Percentiles rank a stretch among this genome's conserved stretches.
phyloP scores from a whole-genome alignment of 1,284 basidiomycete genomes.

The Ganoderma sp. region DNA sequence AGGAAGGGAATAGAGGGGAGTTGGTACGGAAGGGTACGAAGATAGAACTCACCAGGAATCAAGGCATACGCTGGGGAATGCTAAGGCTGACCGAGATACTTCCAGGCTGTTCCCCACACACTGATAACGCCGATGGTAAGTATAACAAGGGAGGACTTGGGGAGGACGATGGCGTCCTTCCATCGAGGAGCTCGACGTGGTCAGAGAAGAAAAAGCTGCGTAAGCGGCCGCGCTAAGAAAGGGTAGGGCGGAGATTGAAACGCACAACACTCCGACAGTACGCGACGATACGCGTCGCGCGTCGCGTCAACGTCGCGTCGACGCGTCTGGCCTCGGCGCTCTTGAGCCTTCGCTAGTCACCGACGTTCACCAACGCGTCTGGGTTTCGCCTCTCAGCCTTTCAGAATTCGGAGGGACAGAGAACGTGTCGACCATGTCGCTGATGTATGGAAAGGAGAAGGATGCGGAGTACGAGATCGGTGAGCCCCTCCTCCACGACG shows the following conservation, averaged over 20 bases:
- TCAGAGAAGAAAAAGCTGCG: neutral
- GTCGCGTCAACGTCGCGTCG: conserved; percentile 20
- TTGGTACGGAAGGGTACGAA: neutral
- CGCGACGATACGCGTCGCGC: conserved; percentile 26
- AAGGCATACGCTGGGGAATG: neutral
- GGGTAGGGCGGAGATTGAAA: conserved; percentile 29
- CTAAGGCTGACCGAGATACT: neutral
- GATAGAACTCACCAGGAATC: neutral
- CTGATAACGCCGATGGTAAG: neutral
- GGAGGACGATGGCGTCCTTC: neutral
- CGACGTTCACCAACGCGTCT: conserved; percentile 7
- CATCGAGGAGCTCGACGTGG: neutral
- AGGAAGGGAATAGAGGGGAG: neutral
- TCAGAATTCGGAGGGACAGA: neutral
- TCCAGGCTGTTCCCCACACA: neutral
- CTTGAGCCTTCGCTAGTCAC: too few relatives aligned
- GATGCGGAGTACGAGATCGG: conserved; percentile 52
- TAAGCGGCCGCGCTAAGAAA: neutral
- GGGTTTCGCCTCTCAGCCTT: neutral
- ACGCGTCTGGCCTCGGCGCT: conserved; percentile 22
- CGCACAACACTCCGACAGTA: conserved; percentile 31
- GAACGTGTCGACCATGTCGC: conserved; percentile 47
- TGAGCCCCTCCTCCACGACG: conserved; percentile 10
- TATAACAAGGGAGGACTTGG: neutral
- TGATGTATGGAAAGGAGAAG: conserved; percentile 78